Percentiles rank a stretch among this genome's conserved stretches.
Conservation (phyloP, 108 stramenopile species). For the Nitzschia palea region DNA sequence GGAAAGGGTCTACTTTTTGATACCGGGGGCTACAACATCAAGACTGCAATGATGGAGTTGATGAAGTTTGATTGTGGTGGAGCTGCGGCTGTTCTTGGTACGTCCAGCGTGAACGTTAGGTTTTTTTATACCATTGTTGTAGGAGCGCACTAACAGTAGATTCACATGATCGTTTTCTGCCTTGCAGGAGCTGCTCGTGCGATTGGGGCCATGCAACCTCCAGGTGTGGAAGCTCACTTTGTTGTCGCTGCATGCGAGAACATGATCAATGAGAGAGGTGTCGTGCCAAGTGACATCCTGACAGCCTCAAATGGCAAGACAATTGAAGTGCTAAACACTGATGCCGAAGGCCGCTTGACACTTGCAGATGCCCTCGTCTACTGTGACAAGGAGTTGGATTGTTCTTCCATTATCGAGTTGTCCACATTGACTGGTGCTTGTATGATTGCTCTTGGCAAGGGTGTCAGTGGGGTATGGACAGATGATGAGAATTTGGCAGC, state of each 20-base stretch:
- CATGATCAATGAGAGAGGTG: constrained; percentile 91
- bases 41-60: constrained; percentile 96
- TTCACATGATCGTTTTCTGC: constrained; percentile 43
- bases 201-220: constrained; percentile 61
- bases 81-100: constrained; percentile 61
- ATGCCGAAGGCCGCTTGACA: constrained; percentile 97
- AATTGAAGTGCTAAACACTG: constrained; percentile 96
- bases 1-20: constrained; percentile 99
- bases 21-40: constrained; percentile 99
- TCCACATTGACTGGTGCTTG: constrained; percentile 94
- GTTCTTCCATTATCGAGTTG: constrained; percentile 91
- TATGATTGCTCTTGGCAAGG: constrained; percentile 77
- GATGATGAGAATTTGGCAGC: constrained; percentile 84
- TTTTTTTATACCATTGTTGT: not conserved
- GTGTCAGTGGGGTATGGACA: constrained; percentile 86
- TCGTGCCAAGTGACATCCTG: constrained; percentile 93
- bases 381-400: constrained; percentile 91
- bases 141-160: not conserved
- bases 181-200: constrained; percentile 81
- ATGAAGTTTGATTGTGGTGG: constrained; percentile 99
- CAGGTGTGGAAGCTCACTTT: constrained; percentile 90
- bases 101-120: not conserved
- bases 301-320: constrained; percentile 98
- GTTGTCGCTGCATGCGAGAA: constrained; percentile 94
- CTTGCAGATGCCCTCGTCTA: constrained; percentile 97